Percentiles rank a stretch among this genome's conserved stretches.
Conservation (phyloP, 129 eudicot genomes). For the Flaveria brownii region DNA sequence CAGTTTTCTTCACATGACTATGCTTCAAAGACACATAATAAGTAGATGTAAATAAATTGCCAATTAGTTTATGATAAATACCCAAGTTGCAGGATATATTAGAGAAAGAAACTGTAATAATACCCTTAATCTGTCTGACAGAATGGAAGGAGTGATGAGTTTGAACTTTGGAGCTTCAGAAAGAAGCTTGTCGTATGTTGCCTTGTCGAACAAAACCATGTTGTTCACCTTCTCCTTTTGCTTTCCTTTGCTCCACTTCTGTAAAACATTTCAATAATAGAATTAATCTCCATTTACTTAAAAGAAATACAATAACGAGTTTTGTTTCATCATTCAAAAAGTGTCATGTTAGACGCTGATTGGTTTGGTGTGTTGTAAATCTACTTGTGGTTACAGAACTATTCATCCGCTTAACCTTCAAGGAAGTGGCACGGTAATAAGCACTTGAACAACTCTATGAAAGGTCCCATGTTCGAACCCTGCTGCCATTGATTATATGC, state of each 20-base stretch:
- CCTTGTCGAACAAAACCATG: slow-evolving; percentile 36
- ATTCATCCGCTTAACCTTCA: no score
- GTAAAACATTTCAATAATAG: background rate
- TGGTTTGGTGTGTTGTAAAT: background rate
- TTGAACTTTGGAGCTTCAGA: slow-evolving; percentile 87
- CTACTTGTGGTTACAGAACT: background rate
- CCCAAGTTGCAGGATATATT: background rate
- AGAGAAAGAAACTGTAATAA: background rate
- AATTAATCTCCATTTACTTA: slow-evolving; percentile 1
- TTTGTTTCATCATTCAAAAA: background rate
- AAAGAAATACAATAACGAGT: background rate
- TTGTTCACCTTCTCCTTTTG: slow-evolving; percentile 25
- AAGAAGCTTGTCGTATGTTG: slow-evolving; percentile 88
- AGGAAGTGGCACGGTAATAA: no score
- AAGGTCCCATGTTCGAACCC: no score
- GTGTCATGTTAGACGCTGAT: background rate
- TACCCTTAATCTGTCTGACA: slow-evolving; percentile 94
- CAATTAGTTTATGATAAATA: background rate
- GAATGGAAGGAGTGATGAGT: slow-evolving; percentile 83
- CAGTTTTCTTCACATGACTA: background rate
- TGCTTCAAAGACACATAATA: background rate
- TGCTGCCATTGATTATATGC: no score
- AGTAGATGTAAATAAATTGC: background rate
- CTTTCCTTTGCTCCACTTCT: slow-evolving; percentile 23
- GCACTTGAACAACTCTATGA: no score